Evolutionary conservation across 306 rosid species (phyloP), one percentile per base, ranked within the genome.

Genomic region (Malus sieversii): DNA sequence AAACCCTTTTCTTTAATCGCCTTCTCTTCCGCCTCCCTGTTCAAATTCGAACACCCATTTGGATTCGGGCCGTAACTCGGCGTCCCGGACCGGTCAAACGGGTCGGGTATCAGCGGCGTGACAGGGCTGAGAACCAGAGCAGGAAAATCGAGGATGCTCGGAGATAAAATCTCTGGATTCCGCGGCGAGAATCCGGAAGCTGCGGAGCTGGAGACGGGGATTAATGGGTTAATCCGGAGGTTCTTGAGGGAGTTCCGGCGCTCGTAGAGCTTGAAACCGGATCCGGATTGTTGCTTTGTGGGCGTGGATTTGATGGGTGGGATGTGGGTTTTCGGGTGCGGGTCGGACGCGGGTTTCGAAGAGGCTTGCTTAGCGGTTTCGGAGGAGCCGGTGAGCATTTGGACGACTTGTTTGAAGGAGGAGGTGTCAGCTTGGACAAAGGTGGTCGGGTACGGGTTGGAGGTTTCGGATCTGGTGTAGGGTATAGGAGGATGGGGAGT

Each of bases 301-400:
- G 94, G 91, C 2, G 52, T 82, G 76, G 93, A 78, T 77, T 88
- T 94, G 66, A 87, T 85, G 19, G 96, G 92, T 0, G 97, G 97
- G 79, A 92, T 92, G 66, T 90, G 84, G 78, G 79, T 44, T 65
- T 77, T 85, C n/a, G 79, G 70, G 13, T 73, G 63, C 10, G 88
- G 80, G 76, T 84, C 93, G 12, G 79, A 64, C 18, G 66, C 1
- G 10, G 66, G 38, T 61, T 74, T 71, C 1, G 42, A 20, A 20
- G 90, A 80, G 22, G 79, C 88, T 46, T 87, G 91, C 69, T 84
- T 85, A 40, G 86, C 85, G 23, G 96, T 86, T 51, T 95, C 98
- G 14, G 96, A 85, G 27, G 97, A 92, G 0, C 99, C 99, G 58
- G 99, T 95, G n/a, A 95, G 90, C 97, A 92, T 92, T 88, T 95